Conservation (phyloP, 2,329 filamentous ascomycete species). For the Cordyceps javanica region DNA sequence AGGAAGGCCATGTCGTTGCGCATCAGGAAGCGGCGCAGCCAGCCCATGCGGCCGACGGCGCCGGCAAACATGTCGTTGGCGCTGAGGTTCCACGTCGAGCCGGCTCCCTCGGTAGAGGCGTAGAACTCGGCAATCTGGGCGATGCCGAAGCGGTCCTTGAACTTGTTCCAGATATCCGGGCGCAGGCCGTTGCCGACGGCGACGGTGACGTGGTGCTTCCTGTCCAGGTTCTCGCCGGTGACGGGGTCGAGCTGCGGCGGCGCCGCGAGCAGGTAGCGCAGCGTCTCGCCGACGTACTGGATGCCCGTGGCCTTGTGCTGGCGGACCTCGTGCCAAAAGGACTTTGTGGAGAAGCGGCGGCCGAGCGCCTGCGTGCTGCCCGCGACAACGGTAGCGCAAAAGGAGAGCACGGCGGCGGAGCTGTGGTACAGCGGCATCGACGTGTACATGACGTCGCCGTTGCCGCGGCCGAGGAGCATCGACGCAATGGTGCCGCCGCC, state of each 20-base stretch:
- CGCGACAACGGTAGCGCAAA: slow-evolving; percentile 51
- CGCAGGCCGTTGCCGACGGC: slow-evolving; percentile 82
- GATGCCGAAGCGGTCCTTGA: slow-evolving; percentile 76
- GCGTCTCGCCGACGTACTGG: slow-evolving; percentile 85
- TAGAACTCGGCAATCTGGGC: slow-evolving; percentile 75
- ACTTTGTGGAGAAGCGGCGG: slow-evolving; percentile 69
- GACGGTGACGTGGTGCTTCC: slow-evolving; percentile 62
- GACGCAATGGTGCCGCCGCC: slow-evolving; percentile 46
- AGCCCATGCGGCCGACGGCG: slow-evolving; percentile 69
- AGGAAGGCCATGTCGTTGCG: slow-evolving; percentile 51
- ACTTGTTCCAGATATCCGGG: slow-evolving; percentile 77
- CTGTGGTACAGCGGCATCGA: slow-evolving; percentile 89
- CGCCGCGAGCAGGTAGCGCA: slow-evolving; percentile 70
- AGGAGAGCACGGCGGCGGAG: slow-evolving; percentile 66
- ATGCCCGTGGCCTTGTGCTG: slow-evolving; percentile 65
- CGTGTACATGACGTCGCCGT: slow-evolving; percentile 68
- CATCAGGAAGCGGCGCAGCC: slow-evolving; percentile 50
- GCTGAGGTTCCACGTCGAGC: slow-evolving; percentile 65
- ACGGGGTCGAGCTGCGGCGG: slow-evolving; percentile 54
- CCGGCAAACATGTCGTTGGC: slow-evolving; percentile 69
- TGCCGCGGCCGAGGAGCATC: slow-evolving; percentile 51
- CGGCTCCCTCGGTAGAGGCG: slow-evolving; percentile 66
- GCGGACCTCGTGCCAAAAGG: slow-evolving; percentile 73
- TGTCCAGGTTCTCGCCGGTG: slow-evolving; percentile 65
- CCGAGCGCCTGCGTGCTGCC: slow-evolving; percentile 66